Evolutionary conservation across 768 basidiomycete species (phyloP), one percentile per base, ranked within the genome.

Genomic region (Mycena amicta): DNA sequence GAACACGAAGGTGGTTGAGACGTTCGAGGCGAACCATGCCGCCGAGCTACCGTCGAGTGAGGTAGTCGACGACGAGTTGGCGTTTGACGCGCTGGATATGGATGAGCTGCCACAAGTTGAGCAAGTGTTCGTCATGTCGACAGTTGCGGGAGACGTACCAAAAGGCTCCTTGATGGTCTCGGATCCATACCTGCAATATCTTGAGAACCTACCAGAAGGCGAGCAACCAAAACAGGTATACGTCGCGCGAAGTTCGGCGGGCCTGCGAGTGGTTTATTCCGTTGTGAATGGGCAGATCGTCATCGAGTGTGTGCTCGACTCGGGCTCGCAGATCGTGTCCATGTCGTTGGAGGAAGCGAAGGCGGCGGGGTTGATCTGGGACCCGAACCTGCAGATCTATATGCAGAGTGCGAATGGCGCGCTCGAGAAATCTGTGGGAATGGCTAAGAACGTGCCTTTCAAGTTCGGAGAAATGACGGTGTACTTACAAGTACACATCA

Each of bases 401-500:
- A 68, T 74, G 67, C 62, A 72, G 50, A 66, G 66, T 20, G 69
- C 71, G 5, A 72, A 74, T 57, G 50, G 60, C 1, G 16, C 29
- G 1, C 22, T 68, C 0, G 61, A 69, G 16, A 46, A 54, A 3
- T 68, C 70, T 0, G 50, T 66, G 4, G 73, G 73, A 1, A 22
- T 74, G 31, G 71, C 70, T 3, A 11, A 23, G 16, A 68, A 74
- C 52, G 66, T 75, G 0, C 57, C 66, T 0, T 71, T 73, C 37
- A 50, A 11, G 0, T 61, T 70, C 23, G 69, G 64, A 1, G 56
- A 57, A 2, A 52, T 72, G 0, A 65, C 58, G 0, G 29, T 70
- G 1, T 71, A 64, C 26, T 20, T 74, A 3, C 72, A 74, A 59
- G 64, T 71, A 1, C 72, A 74, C 31, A 57, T 72, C 4, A 62